Evolutionary conservation across 2,329 filamentous ascomycete species (phyloP).

Genomic region (Diaporthe nobilis): DNA sequence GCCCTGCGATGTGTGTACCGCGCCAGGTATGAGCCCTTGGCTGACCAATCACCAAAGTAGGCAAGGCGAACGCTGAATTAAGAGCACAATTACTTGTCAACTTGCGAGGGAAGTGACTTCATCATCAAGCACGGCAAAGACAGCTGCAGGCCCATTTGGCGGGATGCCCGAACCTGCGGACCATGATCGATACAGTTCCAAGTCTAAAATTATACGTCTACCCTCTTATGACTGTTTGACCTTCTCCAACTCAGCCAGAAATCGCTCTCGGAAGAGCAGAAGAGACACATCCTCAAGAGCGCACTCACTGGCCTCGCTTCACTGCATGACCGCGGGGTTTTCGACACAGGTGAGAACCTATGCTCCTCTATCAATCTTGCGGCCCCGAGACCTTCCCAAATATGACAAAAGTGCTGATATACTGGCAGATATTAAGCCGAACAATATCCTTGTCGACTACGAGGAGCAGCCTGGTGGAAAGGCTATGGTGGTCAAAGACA

Average conservation of each 20-base stretch:
- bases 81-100: too few relatives aligned
- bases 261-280: conserved; percentile 9
- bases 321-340: conserved; percentile 51
- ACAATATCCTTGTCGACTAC: conserved; percentile 54
- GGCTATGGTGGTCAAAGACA: conserved; percentile 44
- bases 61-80: too few relatives aligned
- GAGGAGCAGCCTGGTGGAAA: conserved; percentile 41
- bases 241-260: conserved; percentile 35
- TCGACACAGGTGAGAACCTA: conserved; percentile 49
- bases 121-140: too few relatives aligned
- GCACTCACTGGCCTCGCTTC: conserved; percentile 48
- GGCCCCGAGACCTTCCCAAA: neutral
- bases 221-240: conserved; percentile 31
- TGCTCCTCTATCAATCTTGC: neutral
- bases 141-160: conserved; percentile 45
- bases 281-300: conserved; percentile 34
- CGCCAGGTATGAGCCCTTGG: too few relatives aligned
- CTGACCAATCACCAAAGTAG: too few relatives aligned
- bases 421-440: conserved; percentile 53
- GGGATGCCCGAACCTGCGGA: conserved; percentile 47
- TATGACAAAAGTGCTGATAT: neutral
- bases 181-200: conserved; percentile 45
- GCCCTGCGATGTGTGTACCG: too few relatives aligned
- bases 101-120: too few relatives aligned
- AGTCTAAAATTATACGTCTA: conserved; percentile 42